Conservation (phyloP, 768 basidiomycete genomes). For the Phanerodontia chrysosporium region DNA sequence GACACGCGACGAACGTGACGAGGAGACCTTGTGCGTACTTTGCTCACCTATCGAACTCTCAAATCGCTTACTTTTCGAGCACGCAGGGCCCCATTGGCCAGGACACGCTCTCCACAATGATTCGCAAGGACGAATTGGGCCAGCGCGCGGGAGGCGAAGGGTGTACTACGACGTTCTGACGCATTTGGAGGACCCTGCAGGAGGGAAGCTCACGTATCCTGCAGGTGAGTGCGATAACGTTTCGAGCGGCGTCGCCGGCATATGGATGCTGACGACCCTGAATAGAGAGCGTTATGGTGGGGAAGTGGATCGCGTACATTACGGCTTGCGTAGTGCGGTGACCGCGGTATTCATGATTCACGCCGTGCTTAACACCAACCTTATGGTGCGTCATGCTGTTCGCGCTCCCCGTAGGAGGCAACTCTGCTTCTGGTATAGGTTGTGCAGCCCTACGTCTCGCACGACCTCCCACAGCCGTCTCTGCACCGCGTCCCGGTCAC, state of each 20-base stretch:
- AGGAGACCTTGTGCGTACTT: conserved; percentile 14
- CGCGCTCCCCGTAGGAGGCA: neutral
- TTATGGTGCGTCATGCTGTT: conserved; percentile 29
- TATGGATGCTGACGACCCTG: neutral
- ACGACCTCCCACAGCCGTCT: conserved; percentile 19
- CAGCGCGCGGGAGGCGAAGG: conserved; percentile 53
- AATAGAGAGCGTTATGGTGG: conserved; percentile 53
- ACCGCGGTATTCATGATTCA: conserved; percentile 71
- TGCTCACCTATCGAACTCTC: neutral
- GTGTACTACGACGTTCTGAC: conserved; percentile 43
- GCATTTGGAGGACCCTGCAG: conserved; percentile 30
- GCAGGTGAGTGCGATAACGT: conserved; percentile 37
- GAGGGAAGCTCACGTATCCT: conserved; percentile 55
- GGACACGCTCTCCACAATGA: conserved; percentile 69
- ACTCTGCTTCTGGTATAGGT: conserved; percentile 36
- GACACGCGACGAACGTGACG: neutral
- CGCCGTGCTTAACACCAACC: conserved; percentile 65
- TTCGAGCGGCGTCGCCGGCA: neutral
- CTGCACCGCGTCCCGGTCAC: conserved; percentile 59
- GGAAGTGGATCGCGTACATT: conserved; percentile 58
- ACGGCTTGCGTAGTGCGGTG: conserved; percentile 50
- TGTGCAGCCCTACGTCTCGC: conserved; percentile 40
- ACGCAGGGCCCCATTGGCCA: conserved; percentile 67
- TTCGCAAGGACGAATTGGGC: conserved; percentile 66
- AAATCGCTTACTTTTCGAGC: neutral